phyloP scores from a whole-genome alignment of 495 filamentous ascomycete species.

The Penicillium verhagenii region DNA sequence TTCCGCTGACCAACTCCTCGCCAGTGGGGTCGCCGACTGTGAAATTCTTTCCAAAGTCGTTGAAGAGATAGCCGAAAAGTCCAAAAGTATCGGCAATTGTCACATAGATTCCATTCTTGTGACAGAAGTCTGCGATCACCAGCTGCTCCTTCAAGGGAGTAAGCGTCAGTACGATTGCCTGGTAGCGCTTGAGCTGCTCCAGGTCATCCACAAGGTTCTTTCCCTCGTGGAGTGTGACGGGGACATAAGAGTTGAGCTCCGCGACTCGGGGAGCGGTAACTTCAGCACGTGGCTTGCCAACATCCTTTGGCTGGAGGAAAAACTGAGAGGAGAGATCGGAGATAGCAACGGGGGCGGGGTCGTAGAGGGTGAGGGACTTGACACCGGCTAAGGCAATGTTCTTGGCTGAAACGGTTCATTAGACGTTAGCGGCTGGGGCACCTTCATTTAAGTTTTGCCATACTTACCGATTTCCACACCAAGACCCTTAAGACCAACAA shows the following conservation, averaged over 20 bases:
- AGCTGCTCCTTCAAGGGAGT: conserved; percentile 77
- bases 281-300: conserved; percentile 86
- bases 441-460: neutral
- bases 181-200: conserved; percentile 77
- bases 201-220: conserved; percentile 66
- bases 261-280: conserved; percentile 86
- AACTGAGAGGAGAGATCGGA: conserved; percentile 94
- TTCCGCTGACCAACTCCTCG: conserved; percentile 82
- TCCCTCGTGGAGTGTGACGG: conserved; percentile 71
- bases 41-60: conserved; percentile 95
- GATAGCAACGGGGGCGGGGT: conserved; percentile 76
- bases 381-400: conserved; percentile 97
- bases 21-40: conserved; percentile 85
- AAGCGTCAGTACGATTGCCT: conserved; percentile 88
- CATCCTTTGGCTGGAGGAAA: conserved; percentile 84
- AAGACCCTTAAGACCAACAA: conserved; percentile 88
- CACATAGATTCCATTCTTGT: conserved; percentile 85
- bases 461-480: conserved; percentile 86
- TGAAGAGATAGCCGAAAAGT: conserved; percentile 94
- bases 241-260: conserved; percentile 95
- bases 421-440: conserved; percentile 3
- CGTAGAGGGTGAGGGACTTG: conserved; percentile 82
- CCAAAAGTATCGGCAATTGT: conserved; percentile 87
- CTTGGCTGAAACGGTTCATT: conserved; percentile 62
- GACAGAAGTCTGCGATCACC: conserved; percentile 84